Evolutionary conservation across 164 flowering plant genomes (phyloP).

Genomic region (Vitis labrusca): DNA sequence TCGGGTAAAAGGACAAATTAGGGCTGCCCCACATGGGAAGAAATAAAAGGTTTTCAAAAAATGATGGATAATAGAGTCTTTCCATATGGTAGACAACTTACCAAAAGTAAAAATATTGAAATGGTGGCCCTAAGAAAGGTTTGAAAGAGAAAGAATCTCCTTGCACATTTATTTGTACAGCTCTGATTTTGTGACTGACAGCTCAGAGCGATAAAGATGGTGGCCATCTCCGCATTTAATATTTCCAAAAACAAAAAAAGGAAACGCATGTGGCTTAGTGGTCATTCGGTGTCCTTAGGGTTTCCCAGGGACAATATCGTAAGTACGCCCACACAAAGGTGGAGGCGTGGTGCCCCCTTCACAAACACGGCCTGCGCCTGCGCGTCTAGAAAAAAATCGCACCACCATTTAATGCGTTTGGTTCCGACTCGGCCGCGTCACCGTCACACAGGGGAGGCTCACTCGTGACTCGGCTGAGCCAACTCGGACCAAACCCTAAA

Average conservation of each 20-base stretch:
- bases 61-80: neutral
- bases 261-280: no score
- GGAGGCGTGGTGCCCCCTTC: no score
- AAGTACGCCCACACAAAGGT: neutral
- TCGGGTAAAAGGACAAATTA: neutral
- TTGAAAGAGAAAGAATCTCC: neutral
- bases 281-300: no score
- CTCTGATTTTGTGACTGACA: conserved; percentile 13
- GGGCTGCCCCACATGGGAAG: neutral
- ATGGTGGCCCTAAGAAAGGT: neutral
- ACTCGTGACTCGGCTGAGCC: conserved; percentile 5
- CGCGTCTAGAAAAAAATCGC: neutral
- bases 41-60: neutral
- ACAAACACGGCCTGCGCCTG: neutral
- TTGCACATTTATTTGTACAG: conserved; percentile 1
- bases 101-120: neutral
- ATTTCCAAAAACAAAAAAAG: neutral
- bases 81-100: neutral
- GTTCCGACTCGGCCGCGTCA: neutral
- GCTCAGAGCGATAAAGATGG: conserved; percentile 7
- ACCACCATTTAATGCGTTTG: neutral
- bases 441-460: no score
- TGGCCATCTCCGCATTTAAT: neutral
- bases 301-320: no score
- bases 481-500: neutral